Conservation (phyloP, 108 stramenopile genomes). For the Nitzschia inconspicua region DNA sequence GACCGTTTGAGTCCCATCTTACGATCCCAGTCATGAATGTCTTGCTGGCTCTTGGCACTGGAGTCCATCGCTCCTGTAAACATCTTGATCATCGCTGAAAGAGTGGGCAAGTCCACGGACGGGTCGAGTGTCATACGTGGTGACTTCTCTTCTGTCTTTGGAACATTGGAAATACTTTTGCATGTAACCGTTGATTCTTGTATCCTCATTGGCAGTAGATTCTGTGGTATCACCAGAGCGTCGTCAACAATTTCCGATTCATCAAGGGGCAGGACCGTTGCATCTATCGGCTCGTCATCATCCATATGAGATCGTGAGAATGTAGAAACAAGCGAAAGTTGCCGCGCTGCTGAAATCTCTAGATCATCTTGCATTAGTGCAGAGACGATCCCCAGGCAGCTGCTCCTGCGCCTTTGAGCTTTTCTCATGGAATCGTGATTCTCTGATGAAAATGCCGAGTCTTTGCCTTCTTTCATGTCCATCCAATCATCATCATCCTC, state of each 20-base stretch:
- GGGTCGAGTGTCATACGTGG: not conserved
- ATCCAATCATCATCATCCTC: not conserved
- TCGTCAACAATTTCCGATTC: not conserved
- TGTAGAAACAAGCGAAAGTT: too few relatives aligned
- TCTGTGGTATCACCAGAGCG: not conserved
- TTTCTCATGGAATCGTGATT: not conserved
- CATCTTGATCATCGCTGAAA: constrained; percentile 4
- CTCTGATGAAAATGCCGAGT: not conserved
- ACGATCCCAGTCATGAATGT: constrained; percentile 79
- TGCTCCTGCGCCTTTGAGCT: not conserved
- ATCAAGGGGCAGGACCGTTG: not conserved
- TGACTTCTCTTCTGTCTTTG: not conserved
- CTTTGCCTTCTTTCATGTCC: not conserved
- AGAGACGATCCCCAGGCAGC: not conserved
- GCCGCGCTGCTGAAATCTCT: not conserved
- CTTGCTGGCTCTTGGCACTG: constrained; percentile 59
- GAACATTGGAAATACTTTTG: not conserved
- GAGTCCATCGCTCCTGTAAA: constrained; percentile 56
- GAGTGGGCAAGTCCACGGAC: not conserved
- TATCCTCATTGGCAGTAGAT: not conserved
- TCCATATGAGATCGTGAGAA: not conserved
- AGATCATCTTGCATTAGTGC: not conserved
- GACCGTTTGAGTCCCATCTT: constrained; percentile 75
- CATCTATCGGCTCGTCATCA: not conserved
- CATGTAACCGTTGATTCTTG: not conserved